A percentile compares a stretch with the other conserved stretches of the same genome.
These are phyloP conservation scores for Fusarium pilosicola DNA, from an alignment of 2,329 filamentous ascomycete genomes.

Conservation along the genomic window DNA sequence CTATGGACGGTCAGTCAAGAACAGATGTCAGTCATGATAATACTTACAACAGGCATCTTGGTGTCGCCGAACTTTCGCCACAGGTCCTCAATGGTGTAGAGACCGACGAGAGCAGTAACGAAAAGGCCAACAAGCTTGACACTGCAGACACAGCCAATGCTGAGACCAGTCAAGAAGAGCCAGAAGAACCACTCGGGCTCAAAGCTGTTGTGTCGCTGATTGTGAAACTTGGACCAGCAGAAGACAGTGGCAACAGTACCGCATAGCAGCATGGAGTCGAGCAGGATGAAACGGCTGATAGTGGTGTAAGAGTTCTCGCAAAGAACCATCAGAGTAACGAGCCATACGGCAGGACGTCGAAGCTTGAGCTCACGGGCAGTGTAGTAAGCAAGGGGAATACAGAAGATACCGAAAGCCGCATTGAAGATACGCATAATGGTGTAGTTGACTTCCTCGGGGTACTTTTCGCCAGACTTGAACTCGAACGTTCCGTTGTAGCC, in stretches of 20 bases:
- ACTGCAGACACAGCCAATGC: constrained; percentile 97
- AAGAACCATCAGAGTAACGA: constrained; percentile 95
- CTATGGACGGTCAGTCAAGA: constrained; percentile 40
- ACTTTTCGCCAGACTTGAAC: constrained; percentile 98
- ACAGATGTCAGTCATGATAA: neutral
- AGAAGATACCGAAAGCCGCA: constrained; percentile 90
- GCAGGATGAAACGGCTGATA: constrained; percentile 96
- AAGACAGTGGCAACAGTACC: constrained; percentile 98
- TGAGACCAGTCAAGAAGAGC: constrained; percentile 92
- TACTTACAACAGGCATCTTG: constrained; percentile 83
- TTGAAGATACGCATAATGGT: constrained; percentile 99
- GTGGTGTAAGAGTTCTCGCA: constrained; percentile 99
- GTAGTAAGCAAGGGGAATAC: constrained; percentile 93
- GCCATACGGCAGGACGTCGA: constrained; percentile 87
- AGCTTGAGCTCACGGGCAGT: constrained; percentile 93
- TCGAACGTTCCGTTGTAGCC: constrained; percentile 99
- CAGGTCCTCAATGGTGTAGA: constrained; percentile 96
- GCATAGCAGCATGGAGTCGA: constrained; percentile 98
- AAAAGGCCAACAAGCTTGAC: constrained; percentile 99
- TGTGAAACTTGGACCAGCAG: constrained; percentile 97
- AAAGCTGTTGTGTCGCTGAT: constrained; percentile 85
- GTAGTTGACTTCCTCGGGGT: constrained; percentile 93
- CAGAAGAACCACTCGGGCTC: constrained; percentile 93
- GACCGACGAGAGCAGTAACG: constrained; percentile 90
- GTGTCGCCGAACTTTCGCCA: constrained; percentile 98